Conservation (phyloP, 192 early-diverging fungal species). For the Coemansia sp. region DNA sequence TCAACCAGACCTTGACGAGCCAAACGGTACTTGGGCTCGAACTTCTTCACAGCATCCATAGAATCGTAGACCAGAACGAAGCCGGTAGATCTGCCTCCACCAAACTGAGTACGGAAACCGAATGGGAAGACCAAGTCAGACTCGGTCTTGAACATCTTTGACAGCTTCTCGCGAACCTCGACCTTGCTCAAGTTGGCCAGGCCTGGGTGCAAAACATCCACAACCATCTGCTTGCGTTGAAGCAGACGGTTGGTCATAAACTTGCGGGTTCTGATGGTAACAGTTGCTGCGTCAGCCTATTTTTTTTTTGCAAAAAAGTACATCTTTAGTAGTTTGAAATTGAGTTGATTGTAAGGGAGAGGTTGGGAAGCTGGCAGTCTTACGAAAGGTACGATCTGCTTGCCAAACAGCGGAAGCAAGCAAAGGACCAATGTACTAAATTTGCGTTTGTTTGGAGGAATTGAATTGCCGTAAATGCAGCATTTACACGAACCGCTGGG, state of each 20-base stretch:
- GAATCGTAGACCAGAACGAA: slow-evolving; percentile 96
- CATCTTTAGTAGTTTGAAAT: not conserved
- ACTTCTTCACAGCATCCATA: slow-evolving; percentile 92
- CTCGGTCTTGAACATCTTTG: slow-evolving; percentile 93
- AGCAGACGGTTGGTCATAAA: slow-evolving; percentile 99
- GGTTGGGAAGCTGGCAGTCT: too few relatives aligned
- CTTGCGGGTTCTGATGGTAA: slow-evolving; percentile 98
- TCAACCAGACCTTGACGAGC: slow-evolving; percentile 71
- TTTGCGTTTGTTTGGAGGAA: not conserved
- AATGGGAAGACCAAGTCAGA: slow-evolving; percentile 87
- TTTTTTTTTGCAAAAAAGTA: not conserved
- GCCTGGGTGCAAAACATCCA: slow-evolving; percentile 94
- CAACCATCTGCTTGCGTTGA: slow-evolving; percentile 94
- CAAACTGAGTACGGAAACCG: slow-evolving; percentile 94
- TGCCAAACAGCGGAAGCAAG: too few relatives aligned
- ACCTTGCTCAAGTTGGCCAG: slow-evolving; percentile 89
- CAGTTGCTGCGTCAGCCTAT: slow-evolving; percentile 78
- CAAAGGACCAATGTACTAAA: too few relatives aligned
- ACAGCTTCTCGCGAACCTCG: slow-evolving; percentile 89
- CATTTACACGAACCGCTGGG: not conserved
- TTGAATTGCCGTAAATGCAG: not conserved
- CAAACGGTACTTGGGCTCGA: slow-evolving; percentile 98
- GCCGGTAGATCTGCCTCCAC: slow-evolving; percentile 94
- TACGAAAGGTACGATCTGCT: too few relatives aligned
- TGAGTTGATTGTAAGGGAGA: too few relatives aligned